Evolutionary conservation across 805 yeast species (phyloP).

Genomic region (Suhomyces vadensis): DNA sequence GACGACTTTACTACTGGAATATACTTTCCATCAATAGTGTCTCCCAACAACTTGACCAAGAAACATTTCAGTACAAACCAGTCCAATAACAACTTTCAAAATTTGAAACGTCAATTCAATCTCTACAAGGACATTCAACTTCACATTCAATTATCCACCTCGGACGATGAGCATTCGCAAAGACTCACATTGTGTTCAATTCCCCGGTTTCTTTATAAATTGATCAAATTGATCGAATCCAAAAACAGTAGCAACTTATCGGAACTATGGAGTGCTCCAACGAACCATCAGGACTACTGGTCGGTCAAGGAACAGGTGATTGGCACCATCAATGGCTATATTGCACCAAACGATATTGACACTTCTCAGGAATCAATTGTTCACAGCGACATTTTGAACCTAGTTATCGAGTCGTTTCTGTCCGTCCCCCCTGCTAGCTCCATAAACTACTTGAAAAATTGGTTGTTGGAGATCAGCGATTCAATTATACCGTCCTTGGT

Average conservation of each 20-base stretch:
- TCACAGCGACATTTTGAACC: constrained; percentile 17
- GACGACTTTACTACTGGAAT: constrained; percentile 37
- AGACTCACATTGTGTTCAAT: constrained; percentile 30
- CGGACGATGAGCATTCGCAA: constrained; percentile 11
- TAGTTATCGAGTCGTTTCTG: constrained; percentile 10
- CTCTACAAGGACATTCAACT: constrained; percentile 42
- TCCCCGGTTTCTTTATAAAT: constrained; percentile 31
- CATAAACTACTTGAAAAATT: constrained; percentile 37
- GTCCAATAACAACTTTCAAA: constrained; percentile 36
- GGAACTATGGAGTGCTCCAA: constrained; percentile 30
- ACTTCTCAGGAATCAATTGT: constrained; percentile 19
- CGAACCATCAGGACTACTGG: constrained; percentile 38
- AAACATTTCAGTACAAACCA: constrained; percentile 26
- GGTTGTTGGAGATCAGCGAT: constrained; percentile 44
- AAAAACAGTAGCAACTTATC: constrained; percentile 1
- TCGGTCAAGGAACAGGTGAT: constrained; percentile 31
- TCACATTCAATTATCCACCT: constrained; percentile 26
- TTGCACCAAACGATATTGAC: constrained; percentile 11
- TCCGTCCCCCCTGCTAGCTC: constrained; percentile 10
- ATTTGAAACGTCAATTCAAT: constrained; percentile 38
- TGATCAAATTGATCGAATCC: constrained; percentile 22
- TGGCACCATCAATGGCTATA: constrained; percentile 20
- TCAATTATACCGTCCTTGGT: constrained; percentile 44
- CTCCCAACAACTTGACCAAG: constrained; percentile 27
- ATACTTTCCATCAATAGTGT: constrained; percentile 36